These are phyloP conservation scores for Aleurites moluccanus DNA, from an alignment of 441 rosid genomes.

Conservation along the genomic window DNA sequence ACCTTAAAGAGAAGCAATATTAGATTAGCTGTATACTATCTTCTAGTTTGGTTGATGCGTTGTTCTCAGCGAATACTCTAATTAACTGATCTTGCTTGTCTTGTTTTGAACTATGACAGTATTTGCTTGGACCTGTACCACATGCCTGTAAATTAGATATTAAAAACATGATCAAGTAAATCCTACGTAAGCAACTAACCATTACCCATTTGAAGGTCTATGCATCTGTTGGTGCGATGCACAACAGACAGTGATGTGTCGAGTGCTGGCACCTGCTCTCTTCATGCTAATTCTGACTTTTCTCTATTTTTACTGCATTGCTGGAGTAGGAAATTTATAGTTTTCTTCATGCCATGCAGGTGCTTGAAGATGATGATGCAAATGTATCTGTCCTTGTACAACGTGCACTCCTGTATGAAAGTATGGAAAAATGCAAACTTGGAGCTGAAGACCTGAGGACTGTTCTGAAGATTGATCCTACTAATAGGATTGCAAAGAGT, in stretches of 20 bases:
- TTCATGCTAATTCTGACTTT: neutral
- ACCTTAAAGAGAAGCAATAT: neutral
- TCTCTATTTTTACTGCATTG: neutral
- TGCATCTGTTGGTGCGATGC: neutral
- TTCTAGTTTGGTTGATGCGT: neutral
- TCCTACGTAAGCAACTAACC: neutral
- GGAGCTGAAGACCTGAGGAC: constrained; percentile 95
- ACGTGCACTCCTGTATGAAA: constrained; percentile 90
- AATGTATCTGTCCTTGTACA: constrained; percentile 77
- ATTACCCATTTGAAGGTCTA: neutral
- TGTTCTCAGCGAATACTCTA: neutral
- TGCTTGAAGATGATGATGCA: constrained; percentile 59
- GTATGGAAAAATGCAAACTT: constrained; percentile 92
- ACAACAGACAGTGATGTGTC: neutral
- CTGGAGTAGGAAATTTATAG: neutral
- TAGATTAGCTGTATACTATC: neutral
- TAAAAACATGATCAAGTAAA: too few relatives aligned
- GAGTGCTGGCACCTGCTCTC: neutral
- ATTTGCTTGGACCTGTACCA: neutral
- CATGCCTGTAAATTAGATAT: neutral
- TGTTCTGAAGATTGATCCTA: constrained; percentile 82
- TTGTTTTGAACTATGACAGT: neutral
- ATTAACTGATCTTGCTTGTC: neutral
- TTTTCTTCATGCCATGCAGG: constrained; percentile 45
- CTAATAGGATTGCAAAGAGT: constrained; percentile 85